Evolutionary conservation across 495 filamentous ascomycete genomes (phyloP), one percentile per base, ranked within the genome.

Genomic region (Penicillium angulare): DNA sequence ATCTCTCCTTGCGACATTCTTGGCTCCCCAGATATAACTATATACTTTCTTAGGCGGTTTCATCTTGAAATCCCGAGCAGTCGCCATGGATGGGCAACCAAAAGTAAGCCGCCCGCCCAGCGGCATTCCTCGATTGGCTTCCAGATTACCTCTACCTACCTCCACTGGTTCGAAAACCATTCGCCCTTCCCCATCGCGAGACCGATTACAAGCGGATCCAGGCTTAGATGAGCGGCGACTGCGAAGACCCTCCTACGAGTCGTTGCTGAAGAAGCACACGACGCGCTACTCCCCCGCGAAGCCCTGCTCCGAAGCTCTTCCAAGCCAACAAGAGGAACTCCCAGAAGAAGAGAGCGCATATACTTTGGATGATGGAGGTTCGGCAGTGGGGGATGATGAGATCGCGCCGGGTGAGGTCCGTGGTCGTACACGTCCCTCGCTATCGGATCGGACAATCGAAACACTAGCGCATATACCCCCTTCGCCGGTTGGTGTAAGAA

Each of bases 371-470:
- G 48, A 52, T n/a, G 50, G 50, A 44, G 59, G 43, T 34, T 43
- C 48, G 18, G 21, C 36, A 36, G 53, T 52, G 9, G 58, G 51
- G 7, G 55, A 56, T 24, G 59, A 59, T 31, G 64, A 62, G 6
- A 31, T 21, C 16, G 47, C 42, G 10, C n/a, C 44, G 3, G 46
- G 56, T 17, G 69, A 75, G 40, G 22, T 44, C 20, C 68, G 75
- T 35, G 64, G 70, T 34, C 64, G 72, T 57, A 44, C 60, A 16
- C 53, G 66, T 22, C 79, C 82, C 18, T 88, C 86, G 1, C 65
- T 89, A 18, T 85, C 83, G 12, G 86, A 89, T 42, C 71, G 86
- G 33, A 86, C 86, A 9, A 81, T 86, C 27, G 84, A 87, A 52
- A 86, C 83, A 0, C 65, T 89, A 10, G 73, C 85, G 23, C 73